A percentile compares a stretch with the other conserved stretches of the same genome.
Evolutionary conservation across 2,329 filamentous ascomycete genomes (phyloP).

Genomic region (Metarhizium rileyi): DNA sequence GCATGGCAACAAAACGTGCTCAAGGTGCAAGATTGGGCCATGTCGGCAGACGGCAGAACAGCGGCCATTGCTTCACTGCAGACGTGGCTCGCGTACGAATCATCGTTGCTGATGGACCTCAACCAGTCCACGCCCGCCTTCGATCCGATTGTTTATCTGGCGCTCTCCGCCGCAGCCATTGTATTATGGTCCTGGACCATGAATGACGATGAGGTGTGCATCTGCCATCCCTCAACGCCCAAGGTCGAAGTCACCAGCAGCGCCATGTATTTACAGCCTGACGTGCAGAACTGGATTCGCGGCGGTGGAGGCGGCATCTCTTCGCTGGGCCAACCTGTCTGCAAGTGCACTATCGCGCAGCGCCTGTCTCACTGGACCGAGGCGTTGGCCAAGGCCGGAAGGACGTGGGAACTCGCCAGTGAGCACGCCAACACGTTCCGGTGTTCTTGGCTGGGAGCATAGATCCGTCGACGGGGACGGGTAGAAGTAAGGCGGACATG

Average conservation of each 20-base stretch:
- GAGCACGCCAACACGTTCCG: conserved; percentile 5
- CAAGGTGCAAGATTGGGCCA: conserved; percentile 20
- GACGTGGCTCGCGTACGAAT: conserved; percentile 19
- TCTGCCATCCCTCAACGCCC: conserved; percentile 16
- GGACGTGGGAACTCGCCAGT: conserved; percentile 9
- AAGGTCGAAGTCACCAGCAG: conserved; percentile 16
- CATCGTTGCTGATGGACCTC: background rate
- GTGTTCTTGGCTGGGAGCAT: conserved; percentile 2
- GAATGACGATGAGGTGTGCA: conserved; percentile 16
- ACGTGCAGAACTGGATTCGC: conserved; percentile 20
- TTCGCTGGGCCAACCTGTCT: conserved; percentile 8
- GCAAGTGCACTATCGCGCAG: conserved; percentile 8
- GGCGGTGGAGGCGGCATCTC: conserved; percentile 11
- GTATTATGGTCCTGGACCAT: conserved; percentile 27
- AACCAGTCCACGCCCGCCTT: conserved; percentile 7
- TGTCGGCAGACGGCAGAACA: conserved; percentile 18
- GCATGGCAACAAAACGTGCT: conserved; percentile 13
- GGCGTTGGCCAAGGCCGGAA: conserved; percentile 8
- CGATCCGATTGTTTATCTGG: conserved; percentile 25
- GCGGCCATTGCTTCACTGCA: conserved; percentile 24
- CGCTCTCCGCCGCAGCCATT: conserved; percentile 20
- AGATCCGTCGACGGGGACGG: background rate
- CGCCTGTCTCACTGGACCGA: conserved; percentile 9
- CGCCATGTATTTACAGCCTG: conserved; percentile 14
- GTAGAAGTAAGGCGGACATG: no score